Percentiles rank a stretch among this genome's conserved stretches.
Evolutionary conservation across 495 filamentous ascomycete species (phyloP).

Genomic region (Aspergillus haitiensis): DNA sequence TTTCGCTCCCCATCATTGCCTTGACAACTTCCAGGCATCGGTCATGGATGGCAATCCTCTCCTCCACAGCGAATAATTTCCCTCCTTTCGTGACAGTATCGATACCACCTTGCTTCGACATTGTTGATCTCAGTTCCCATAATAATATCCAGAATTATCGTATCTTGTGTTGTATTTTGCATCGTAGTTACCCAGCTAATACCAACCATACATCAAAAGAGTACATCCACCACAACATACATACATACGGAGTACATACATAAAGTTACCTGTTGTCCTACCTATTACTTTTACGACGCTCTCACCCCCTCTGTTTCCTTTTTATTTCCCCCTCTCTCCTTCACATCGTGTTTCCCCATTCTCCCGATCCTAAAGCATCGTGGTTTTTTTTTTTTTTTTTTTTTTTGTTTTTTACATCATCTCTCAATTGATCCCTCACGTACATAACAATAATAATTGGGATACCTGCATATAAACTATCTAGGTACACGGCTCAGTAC

Average conservation of each 20-base stretch:
- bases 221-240: conserved; percentile 3
- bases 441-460: conserved; percentile 19
- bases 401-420: not conserved
- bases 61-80: conserved; percentile 14
- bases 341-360: conserved; percentile 8
- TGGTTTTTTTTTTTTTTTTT: not conserved
- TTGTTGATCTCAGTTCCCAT: not conserved
- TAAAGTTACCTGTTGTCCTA: not conserved
- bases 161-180: too few relatives aligned
- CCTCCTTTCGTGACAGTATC: conserved; percentile 25
- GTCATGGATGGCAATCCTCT: conserved; percentile 20
- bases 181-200: not conserved
- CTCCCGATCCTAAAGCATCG: too few relatives aligned
- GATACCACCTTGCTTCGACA: conserved; percentile 18
- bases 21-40: conserved; percentile 23
- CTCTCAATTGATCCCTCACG: not conserved
- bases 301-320: not conserved
- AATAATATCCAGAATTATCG: not conserved
- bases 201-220: not conserved
- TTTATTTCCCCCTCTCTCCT: conserved; percentile 12
- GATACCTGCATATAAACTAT: conserved; percentile 14
- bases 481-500: conserved; percentile 14
- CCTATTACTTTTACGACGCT: too few relatives aligned
- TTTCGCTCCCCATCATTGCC: conserved; percentile 19
- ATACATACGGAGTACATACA: conserved; percentile 5